Conservation (phyloP, 2,329 filamentous ascomycete genomes). For the Diplodia corticola region DNA sequence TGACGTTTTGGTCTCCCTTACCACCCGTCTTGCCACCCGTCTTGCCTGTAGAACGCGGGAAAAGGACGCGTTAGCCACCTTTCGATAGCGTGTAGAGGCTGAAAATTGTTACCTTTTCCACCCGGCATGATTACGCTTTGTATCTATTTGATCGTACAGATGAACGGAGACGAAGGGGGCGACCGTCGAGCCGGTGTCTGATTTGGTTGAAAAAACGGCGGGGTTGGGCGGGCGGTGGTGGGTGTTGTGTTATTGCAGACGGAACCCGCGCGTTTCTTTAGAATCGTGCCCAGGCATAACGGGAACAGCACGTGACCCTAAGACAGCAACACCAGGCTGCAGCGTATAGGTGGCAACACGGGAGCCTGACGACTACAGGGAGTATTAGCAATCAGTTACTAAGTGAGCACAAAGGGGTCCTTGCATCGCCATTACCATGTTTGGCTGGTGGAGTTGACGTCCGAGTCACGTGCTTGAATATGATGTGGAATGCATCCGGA, state of each 20-base stretch:
- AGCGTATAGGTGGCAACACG: not conserved
- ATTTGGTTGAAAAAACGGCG: not conserved
- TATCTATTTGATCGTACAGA: not conserved
- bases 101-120: conserved; percentile 77
- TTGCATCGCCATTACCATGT: not conserved
- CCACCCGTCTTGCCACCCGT: conserved; percentile 85
- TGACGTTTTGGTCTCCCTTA: conserved; percentile 74
- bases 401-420: not conserved
- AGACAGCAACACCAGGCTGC: conserved; percentile 9
- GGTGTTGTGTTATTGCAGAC: conserved; percentile 15
- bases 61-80: conserved; percentile 33
- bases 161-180: not conserved
- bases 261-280: conserved; percentile 17
- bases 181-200: conserved; percentile 2
- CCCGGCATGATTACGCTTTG: conserved; percentile 61
- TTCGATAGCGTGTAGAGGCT: conserved; percentile 17
- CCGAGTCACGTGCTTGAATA: not conserved
- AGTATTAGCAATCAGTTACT: not conserved
- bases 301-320: not conserved
- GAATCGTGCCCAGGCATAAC: conserved; percentile 13
- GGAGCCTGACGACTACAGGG: not conserved
- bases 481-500: not conserved
- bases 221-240: conserved; percentile 17
- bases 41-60: conserved; percentile 44
- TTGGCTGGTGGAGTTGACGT: not conserved